Percentiles rank a stretch among this genome's conserved stretches.
phyloP scores from a whole-genome alignment of 495 filamentous ascomycete genomes.

The Aspergillus biplanus region DNA sequence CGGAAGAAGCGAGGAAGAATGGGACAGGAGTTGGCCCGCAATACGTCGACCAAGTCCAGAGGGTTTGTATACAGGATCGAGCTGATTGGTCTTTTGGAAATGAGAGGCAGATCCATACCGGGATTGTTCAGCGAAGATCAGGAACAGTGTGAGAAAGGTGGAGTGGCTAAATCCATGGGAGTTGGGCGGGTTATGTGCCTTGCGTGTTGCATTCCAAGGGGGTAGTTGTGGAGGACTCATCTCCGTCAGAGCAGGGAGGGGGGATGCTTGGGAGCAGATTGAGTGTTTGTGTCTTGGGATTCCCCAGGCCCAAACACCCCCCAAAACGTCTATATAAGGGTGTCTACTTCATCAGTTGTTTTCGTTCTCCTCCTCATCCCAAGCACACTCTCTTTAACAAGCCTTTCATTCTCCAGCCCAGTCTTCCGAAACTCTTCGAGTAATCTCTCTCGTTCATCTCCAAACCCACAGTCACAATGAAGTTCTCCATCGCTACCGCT shows the following conservation, averaged over 20 bases:
- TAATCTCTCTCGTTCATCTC: slow-evolving; percentile 35
- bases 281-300: slow-evolving; percentile 18
- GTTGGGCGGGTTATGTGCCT: slow-evolving; percentile 23
- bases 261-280: slow-evolving; percentile 1
- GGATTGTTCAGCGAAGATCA: neutral
- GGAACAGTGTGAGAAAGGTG: slow-evolving; percentile 8
- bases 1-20: slow-evolving; percentile 23
- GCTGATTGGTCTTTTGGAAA: neutral
- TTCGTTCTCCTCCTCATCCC: slow-evolving; percentile 36
- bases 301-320: slow-evolving; percentile 18
- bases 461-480: slow-evolving; percentile 46
- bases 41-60: slow-evolving; percentile 2
- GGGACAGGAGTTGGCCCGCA: slow-evolving; percentile 16
- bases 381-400: slow-evolving; percentile 25
- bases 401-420: slow-evolving; percentile 27
- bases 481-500: slow-evolving; percentile 36
- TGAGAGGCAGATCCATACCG: slow-evolving; percentile 38
- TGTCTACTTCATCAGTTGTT: slow-evolving; percentile 22
- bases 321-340: slow-evolving; percentile 44
- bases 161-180: slow-evolving; percentile 7
- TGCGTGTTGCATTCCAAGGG: slow-evolving; percentile 39
- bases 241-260: neutral
- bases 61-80: neutral
- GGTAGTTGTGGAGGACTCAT: slow-evolving; percentile 22
- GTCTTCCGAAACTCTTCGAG: slow-evolving; percentile 34